Conservation (phyloP, 371 early-diverging fungal species). For the Mortierella sp. region DNA sequence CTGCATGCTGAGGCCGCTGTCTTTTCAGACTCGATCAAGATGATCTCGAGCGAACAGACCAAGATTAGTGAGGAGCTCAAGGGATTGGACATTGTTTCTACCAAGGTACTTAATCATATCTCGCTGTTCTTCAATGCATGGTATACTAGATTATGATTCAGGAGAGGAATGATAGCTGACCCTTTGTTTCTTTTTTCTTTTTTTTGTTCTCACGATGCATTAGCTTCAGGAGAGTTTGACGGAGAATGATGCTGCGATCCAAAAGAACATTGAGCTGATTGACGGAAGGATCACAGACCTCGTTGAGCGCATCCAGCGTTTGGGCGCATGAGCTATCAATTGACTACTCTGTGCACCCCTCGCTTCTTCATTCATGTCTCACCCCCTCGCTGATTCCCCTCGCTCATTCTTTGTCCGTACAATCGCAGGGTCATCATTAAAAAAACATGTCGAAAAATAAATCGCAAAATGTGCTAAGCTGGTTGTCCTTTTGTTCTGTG, state of each 20-base stretch:
- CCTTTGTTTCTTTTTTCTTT: not conserved
- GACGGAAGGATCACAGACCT: conserved; percentile 76
- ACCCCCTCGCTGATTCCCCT: not conserved
- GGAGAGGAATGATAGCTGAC: not conserved
- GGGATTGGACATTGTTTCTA: conserved; percentile 72
- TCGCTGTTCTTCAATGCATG: not conserved
- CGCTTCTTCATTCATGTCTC: not conserved
- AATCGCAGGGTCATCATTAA: no score
- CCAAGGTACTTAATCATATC: conserved; percentile 30
- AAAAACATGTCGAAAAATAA: no score
- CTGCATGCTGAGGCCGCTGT: conserved; percentile 88
- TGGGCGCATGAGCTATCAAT: conserved; percentile 42
- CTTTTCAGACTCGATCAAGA: conserved; percentile 80
- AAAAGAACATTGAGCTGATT: conserved; percentile 77
- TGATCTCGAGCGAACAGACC: conserved; percentile 80
- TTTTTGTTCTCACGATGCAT: not conserved
- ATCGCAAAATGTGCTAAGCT: no score
- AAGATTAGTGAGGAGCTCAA: conserved; percentile 79
- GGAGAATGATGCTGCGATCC: conserved; percentile 75
- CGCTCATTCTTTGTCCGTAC: not conserved
- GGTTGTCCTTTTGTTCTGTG: not conserved
- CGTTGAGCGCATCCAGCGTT: conserved; percentile 68
- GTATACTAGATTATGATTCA: not conserved
- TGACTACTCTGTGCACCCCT: not conserved
- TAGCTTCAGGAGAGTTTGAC: conserved; percentile 74